phyloP scores from a whole-genome alignment of 2,329 filamentous ascomycete species.

The Alternaria sp. region DNA sequence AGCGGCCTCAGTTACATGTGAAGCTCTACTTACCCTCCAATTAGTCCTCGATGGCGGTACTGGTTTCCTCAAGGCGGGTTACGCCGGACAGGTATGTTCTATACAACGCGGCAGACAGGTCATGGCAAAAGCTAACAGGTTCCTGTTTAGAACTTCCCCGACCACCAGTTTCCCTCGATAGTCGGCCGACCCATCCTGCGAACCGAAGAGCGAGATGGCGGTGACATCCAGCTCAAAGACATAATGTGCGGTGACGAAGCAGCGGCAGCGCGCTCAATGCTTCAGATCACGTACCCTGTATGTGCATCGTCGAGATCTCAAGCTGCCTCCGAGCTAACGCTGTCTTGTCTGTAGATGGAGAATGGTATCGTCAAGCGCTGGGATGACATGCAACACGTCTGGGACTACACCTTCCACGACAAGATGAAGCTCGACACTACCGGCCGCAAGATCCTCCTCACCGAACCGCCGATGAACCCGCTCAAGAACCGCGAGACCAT shows the following conservation, averaged over 20 bases:
- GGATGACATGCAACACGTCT: constrained; percentile 99
- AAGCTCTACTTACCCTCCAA: constrained; percentile 38
- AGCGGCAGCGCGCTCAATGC: constrained; percentile 91
- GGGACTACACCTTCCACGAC: constrained; percentile 98
- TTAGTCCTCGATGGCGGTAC: constrained; percentile 99
- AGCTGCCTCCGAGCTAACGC: constrained; percentile 30
- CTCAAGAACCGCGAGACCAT: constrained; percentile 96
- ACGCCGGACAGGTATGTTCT: constrained; percentile 79
- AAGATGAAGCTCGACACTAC: constrained; percentile 92
- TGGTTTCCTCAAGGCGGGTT: constrained; percentile 99
- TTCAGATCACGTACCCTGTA: constrained; percentile 96
- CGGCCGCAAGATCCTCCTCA: constrained; percentile 95
- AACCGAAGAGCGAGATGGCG: constrained; percentile 83
- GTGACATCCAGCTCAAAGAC: constrained; percentile 82
- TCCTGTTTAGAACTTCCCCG: constrained; percentile 83
- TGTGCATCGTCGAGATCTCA: constrained; percentile 29
- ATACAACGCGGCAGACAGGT: background rate
- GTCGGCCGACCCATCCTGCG: constrained; percentile 96
- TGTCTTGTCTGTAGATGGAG: constrained; percentile 73
- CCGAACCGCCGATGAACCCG: constrained; percentile 97
- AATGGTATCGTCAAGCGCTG: constrained; percentile 99
- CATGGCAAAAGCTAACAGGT: constrained; percentile 9
- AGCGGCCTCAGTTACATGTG: constrained; percentile 6
- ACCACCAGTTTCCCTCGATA: constrained; percentile 98
- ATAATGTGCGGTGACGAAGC: constrained; percentile 99